Evolutionary conservation across 306 rosid species (phyloP), one percentile per base, ranked within the genome.

Genomic region (Cucurbita moschata): DNA sequence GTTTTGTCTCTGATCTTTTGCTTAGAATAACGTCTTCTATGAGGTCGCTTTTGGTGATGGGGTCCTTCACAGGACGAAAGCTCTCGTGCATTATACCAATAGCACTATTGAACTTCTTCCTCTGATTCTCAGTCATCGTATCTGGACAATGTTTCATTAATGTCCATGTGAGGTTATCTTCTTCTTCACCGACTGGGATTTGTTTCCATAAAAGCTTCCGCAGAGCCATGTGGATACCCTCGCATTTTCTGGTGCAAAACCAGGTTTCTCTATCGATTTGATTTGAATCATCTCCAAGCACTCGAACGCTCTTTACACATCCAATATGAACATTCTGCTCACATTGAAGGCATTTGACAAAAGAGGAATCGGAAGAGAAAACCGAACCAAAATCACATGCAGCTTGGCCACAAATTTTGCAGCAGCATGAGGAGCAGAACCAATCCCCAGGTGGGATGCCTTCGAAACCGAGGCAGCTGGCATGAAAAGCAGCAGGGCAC

Each of bases 401-500:
- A 8, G 73, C 76, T 7, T 8, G 56, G 15, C 77, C 47, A 71
- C 97, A 89, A 14, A 75, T 69, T 44, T 52, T 84, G 63, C 97
- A 92, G 47, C 80, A 58, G 52, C 97, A 92, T 0, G 85, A 67
- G 1, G 92, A 89, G 77, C 95, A 88, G 52, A 81, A 82, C 96
- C 97, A 89, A 66, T 85, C 85, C 10, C 89, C 95, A 9, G 61
- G 73, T 0, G 87, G 84, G 30, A 82, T 67, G 6, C 44, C 44
- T 3, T 72, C 46, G 18, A 83, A 74, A 62, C 89, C 85, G 35
- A 92, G 37, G 62, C 96, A 89, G 0, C 40, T 1, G 0, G 19
- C 39, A 42, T 92, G 95, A 63, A 78, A 92, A 5, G 88, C 76
- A 3, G 90, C 83, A 4, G 96, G 92, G 15, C 97, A 92, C 23